Evolutionary conservation across 108 stramenopile species (phyloP), one percentile per base, ranked within the genome.

Genomic region (Nannochloropsis gaditana): DNA sequence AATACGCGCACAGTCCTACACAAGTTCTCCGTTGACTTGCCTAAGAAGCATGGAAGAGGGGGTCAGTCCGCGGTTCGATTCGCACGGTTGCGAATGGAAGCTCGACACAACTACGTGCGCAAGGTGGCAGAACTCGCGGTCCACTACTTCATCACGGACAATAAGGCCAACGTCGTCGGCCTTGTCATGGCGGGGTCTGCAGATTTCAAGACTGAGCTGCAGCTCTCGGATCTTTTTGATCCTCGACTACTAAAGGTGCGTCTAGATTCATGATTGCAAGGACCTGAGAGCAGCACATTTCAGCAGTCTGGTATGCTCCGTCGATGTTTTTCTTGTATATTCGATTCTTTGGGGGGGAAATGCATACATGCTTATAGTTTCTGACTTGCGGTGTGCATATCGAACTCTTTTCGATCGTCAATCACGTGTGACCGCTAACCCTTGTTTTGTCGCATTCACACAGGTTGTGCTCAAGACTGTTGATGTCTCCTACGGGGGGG

Each of bases 51-150:
- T 90, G 92, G 92, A 0, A 93, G 98, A 42, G 98, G 98, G 85
- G 98, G 98, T 83, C 98, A 99, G 91, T 99, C 98, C 31, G 98
- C 98, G 42, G 89, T 99, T 44, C 97, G 98, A 94, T 99, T 99
- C 89, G 97, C 97, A 15, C 97, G 98, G 88, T 91, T 99, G 80
- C 97, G 98, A 83, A 89, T 99, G 83, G 98, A 99, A 91, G 98
- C 98, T 92, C 92, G 98, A 81, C 98, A 99, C 90, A 98, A 99
- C 93, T 99, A 98, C 90, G 97, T 99, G 44, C 92, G 97, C 43
- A 99, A 99, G 92, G 87, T 96, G 44, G 97, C 98, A 5, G 98
- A 99, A 88, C 45, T 96, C 80, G 98, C 98, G 42, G 97, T 96
- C 42, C 95, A 96, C 82, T 92, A 95, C 79, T 99, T 98, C 92